Base-by-base conservation (phyloP, 306 rosid species). In the Cucurbita moschata region DNA sequence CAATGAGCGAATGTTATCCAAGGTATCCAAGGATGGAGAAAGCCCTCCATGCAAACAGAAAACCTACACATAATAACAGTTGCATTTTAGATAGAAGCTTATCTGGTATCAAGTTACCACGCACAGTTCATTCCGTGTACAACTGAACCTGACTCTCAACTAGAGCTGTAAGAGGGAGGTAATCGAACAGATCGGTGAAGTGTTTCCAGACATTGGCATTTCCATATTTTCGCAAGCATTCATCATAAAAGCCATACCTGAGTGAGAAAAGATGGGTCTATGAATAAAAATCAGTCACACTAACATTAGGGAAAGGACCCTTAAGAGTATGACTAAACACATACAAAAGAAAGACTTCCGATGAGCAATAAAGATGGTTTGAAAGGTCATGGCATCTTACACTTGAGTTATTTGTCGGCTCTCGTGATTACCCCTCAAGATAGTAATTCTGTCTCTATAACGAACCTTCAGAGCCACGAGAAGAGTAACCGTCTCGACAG, bases 191-290 rank as follows among this genome's bases (percentile, higher is more conserved):
- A 76, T 92, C 96, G 4, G 98, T 92, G 59, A 92, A 92, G 79
- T 75, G 85, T 81, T 92, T 92, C 98, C 98, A 92, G 77, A 92
- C 98, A 82, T 92, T 92, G 65, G 98, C 98, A 79, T 90, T 92
- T 75, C 98, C 98, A 71, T 92, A 92, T 80, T 92, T 92, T 86
- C 98, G 86, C 87, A 92, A 90, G 84, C 98, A 92, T 81, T 92
- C 98, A 7, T 92, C 98, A n/a, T 92, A 92, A 81, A 92, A 92
- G 59, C 98, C 98, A 88, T 92, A 92, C 88, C 98, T 92, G 93
- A 85, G 77, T 84, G 75, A 23, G 72, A 72, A 72, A 43, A 81
- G 40, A 66, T 42, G 6, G 40, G 12, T 21, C 19, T 10, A 81
- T 61, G 84, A 79, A 77, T 40, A 23, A 13, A 51, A 71, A 66